Conservation (phyloP, 1,284 basidiomycete species). For the Trichosporon sp. region DNA sequence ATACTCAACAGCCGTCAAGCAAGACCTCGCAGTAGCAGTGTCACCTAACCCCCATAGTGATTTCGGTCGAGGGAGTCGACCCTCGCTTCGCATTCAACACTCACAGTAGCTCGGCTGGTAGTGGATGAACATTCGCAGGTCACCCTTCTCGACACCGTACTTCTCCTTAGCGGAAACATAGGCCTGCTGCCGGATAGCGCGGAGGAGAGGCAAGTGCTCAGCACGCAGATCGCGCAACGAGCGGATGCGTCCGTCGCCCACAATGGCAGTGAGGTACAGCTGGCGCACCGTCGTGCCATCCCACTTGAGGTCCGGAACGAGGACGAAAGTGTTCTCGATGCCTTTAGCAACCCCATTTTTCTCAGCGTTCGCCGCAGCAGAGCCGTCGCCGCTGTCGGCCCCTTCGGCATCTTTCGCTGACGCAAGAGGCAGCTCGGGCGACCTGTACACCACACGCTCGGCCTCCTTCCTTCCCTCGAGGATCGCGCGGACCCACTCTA, state of each 20-base stretch:
- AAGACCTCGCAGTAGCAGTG: too few species aligned
- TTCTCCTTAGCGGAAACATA: constrained; percentile 62
- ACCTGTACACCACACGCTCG: constrained; percentile 66
- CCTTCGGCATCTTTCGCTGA: background rate
- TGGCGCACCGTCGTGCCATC: constrained; percentile 61
- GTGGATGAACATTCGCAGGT: constrained; percentile 78
- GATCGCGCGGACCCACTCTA: constrained; percentile 86
- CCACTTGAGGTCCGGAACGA: constrained; percentile 93
- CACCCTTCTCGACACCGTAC: constrained; percentile 62
- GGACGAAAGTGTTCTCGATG: constrained; percentile 55
- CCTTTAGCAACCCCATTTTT: background rate
- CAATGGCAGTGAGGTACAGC: constrained; percentile 68
- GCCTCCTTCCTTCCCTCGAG: constrained; percentile 72
- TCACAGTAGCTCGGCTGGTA: constrained; percentile 95
- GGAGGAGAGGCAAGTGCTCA: constrained; percentile 64
- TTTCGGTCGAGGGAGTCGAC: too few species aligned
- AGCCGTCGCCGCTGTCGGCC: background rate
- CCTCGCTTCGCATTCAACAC: constrained; percentile 44
- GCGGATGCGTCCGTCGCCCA: constrained; percentile 55
- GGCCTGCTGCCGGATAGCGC: constrained; percentile 58
- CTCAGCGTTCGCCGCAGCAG: too few species aligned
- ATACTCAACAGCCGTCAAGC: too few species aligned
- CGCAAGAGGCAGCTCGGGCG: constrained; percentile 46
- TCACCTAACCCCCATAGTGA: too few species aligned
- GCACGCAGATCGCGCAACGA: constrained; percentile 65